Evolutionary conservation across 805 yeast genomes (phyloP), one percentile per base, ranked within the genome.

Genomic region (Suhomyces sp.): DNA sequence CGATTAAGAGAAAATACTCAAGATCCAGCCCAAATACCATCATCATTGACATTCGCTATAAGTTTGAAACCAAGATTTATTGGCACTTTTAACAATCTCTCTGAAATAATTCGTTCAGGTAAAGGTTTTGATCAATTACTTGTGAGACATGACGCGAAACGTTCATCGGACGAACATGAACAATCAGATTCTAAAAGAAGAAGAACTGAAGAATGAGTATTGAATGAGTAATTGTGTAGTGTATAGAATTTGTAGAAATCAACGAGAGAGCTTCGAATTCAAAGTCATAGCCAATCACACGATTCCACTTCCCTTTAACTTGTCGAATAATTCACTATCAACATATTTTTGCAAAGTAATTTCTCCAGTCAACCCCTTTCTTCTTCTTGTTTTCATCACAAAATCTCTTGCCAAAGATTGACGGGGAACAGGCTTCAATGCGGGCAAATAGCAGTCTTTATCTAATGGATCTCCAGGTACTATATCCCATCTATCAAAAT

Each of bases 401-500:
- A 88, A 87, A 58, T 93, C 98, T 38, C 98, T 69, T 1, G 96
- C 91, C 39, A 90, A 62, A 2, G 84, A 79, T 7, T 65, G 65
- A 0, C 69, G 60, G 5, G 83, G 81, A 1, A 93, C 96, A 0
- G 96, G 86, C 46, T 78, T 79, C 54, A 91, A 67, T 26, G 80
- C 72, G 4, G 88, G 88, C 25, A 88, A 71, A 31, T 60, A 63
- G 12, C 76, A 74, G 20, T 76, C 72, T 15, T 64, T 61, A 54
- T 91, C 95, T 48, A 91, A 52, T 6, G 97, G 98, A 61, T 91
- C 88, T 0, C 98, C 98, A 2, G 96, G 95, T 1, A 86, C 95
- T 3, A 68, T 58, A 14, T 75, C 72, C 95, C 96, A 93, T 38
- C 70, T 72, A 37, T 72, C 71, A 57, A 86, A 87, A 31, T 72